Percentiles rank a stretch among this genome's conserved stretches.
Evolutionary conservation across 306 rosid genomes (phyloP).

Genomic region (Citrullus mucosospermus): DNA sequence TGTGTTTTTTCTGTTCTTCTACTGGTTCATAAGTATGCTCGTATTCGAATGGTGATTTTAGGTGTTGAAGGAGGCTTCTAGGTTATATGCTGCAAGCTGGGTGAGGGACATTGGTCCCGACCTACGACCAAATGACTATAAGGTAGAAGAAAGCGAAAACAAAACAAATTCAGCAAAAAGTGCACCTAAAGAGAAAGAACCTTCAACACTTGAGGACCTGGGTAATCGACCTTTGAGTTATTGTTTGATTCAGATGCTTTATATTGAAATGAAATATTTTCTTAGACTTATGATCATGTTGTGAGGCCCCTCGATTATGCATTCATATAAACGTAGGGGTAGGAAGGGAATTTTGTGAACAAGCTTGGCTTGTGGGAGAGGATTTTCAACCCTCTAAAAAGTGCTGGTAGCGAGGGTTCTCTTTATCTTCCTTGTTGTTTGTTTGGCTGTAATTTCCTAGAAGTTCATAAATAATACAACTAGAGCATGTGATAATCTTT

Average conservation of each 20-base stretch:
- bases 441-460: too few species aligned
- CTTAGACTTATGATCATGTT: not conserved
- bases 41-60: slow-evolving; percentile 2
- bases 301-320: too few species aligned
- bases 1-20: not conserved
- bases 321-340: too few species aligned
- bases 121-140: slow-evolving; percentile 69
- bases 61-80: slow-evolving; percentile 74
- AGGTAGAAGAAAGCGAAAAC: slow-evolving; percentile 31
- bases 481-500: too few species aligned
- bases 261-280: not conserved
- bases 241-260: not conserved
- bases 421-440: too few species aligned
- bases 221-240: slow-evolving; percentile 25
- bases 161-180: slow-evolving; percentile 23
- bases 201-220: slow-evolving; percentile 75
- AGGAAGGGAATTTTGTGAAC: too few species aligned
- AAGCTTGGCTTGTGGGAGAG: too few species aligned
- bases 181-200: slow-evolving; percentile 37
- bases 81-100: slow-evolving; percentile 88
- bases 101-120: slow-evolving; percentile 92
- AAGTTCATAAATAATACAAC: too few species aligned
- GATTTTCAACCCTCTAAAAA: too few species aligned
- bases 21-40: not conserved
- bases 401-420: too few species aligned